These are phyloP conservation scores for Pythium aristosporum DNA, from an alignment of 352 stramenopile species.

Conservation along the genomic window DNA sequence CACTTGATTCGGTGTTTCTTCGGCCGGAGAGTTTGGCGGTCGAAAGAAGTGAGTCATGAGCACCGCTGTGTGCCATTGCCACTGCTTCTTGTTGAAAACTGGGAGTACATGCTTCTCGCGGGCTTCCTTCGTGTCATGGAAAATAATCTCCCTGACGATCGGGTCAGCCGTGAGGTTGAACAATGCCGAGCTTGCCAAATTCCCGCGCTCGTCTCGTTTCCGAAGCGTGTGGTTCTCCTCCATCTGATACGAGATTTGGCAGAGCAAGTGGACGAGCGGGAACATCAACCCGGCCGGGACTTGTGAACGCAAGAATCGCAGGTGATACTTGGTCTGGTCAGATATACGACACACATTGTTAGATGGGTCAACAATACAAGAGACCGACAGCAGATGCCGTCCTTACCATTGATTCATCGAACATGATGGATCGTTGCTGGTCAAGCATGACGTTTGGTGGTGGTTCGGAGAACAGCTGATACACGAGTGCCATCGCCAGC, in stretches of 20 bases:
- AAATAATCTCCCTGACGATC: conserved; percentile 86
- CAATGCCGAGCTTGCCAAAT: conserved; percentile 69
- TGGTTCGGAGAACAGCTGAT: conserved; percentile 82
- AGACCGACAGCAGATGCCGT: not conserved
- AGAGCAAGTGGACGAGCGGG: conserved; percentile 77
- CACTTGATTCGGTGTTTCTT: conserved; percentile 72
- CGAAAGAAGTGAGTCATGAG: conserved; percentile 85
- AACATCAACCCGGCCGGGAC: conserved; percentile 83
- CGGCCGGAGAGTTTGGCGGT: conserved; percentile 63
- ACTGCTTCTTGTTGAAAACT: conserved; percentile 86
- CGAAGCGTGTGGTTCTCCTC: conserved; percentile 81
- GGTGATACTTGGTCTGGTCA: conserved; percentile 78
- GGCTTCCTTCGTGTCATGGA: conserved; percentile 84
- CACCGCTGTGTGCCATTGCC: conserved; percentile 68
- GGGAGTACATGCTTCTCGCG: conserved; percentile 82
- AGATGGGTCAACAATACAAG: not conserved
- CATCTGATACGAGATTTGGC: conserved; percentile 89
- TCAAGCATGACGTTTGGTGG: conserved; percentile 80
- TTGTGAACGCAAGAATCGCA: conserved; percentile 79
- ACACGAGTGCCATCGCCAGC: conserved; percentile 81
- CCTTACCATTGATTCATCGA: conserved; percentile 85
- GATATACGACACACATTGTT: not conserved
- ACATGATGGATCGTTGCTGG: conserved; percentile 76
- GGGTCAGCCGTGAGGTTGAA: conserved; percentile 88
- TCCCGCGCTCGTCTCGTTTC: conserved; percentile 79